phyloP scores from a whole-genome alignment of 2,329 filamentous ascomycete genomes.

The Fusarium tuaranense region DNA sequence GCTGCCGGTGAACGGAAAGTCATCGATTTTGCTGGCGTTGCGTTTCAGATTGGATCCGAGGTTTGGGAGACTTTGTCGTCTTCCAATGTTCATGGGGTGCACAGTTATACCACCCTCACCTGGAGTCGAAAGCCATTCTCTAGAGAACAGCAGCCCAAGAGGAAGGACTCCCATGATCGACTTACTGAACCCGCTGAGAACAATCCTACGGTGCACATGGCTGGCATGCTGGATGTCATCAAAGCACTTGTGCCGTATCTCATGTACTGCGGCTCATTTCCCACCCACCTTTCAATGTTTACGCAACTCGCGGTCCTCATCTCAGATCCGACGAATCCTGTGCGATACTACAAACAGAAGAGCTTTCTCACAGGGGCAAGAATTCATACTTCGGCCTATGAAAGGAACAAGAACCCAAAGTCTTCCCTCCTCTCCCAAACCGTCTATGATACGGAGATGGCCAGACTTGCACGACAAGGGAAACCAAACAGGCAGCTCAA shows the following conservation, averaged over 20 bases:
- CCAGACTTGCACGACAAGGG: background rate
- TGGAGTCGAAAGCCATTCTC: background rate
- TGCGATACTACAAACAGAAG: background rate
- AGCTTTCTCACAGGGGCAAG: background rate
- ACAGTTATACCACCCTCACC: background rate
- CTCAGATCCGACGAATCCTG: background rate
- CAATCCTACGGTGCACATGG: background rate
- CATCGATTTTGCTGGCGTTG: background rate
- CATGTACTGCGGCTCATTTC: background rate
- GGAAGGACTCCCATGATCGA: background rate
- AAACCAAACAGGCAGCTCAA: background rate
- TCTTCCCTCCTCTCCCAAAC: background rate
- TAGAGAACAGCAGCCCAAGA: background rate
- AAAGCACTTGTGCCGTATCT: background rate
- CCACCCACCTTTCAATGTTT: background rate
- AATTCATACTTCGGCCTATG: background rate
- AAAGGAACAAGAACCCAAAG: background rate
- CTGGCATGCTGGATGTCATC: background rate
- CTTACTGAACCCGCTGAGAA: background rate
- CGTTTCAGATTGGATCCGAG: background rate
- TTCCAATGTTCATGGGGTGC: background rate
- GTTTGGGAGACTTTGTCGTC: background rate
- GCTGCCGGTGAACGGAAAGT: background rate
- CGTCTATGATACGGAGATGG: background rate
- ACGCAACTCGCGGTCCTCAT: background rate